A percentile compares a stretch with the other conserved stretches of the same genome.
phyloP scores from a whole-genome alignment of 1,284 basidiomycete species.

The Irpex sp. region DNA sequence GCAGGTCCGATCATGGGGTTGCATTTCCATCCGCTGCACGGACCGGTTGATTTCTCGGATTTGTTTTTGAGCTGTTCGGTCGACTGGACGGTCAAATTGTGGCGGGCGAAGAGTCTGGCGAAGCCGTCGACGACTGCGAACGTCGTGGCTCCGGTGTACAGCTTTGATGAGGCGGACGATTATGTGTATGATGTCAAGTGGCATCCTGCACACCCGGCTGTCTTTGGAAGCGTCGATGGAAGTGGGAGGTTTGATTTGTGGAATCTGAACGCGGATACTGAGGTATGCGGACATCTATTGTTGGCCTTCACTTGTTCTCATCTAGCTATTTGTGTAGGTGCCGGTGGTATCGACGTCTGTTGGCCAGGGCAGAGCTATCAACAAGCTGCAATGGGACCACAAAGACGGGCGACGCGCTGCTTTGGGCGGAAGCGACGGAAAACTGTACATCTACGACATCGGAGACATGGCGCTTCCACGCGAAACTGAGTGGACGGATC shows the following conservation, averaged over 20 bases:
- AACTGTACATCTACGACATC: conserved; percentile 90
- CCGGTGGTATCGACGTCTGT: conserved; percentile 76
- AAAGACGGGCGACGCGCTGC: conserved; percentile 84
- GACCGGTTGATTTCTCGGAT: conserved; percentile 93
- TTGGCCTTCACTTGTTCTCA: not conserved
- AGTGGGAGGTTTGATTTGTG: conserved; percentile 94
- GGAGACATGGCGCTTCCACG: conserved; percentile 84
- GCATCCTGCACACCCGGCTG: conserved; percentile 92
- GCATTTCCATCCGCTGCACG: conserved; percentile 89
- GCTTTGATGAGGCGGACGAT: conserved; percentile 95
- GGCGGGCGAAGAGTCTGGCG: conserved; percentile 74
- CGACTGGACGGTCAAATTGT: conserved; percentile 96
- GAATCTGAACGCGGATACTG: conserved; percentile 93
- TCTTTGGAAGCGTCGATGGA: conserved; percentile 94
- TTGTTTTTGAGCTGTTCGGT: conserved; percentile 89
- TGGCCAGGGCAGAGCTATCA: conserved; percentile 77
- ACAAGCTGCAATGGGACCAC: conserved; percentile 93
- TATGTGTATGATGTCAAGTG: conserved; percentile 99
- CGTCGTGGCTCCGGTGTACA: conserved; percentile 72
- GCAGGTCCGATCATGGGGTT: conserved; percentile 91
- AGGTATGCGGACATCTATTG: conserved; percentile 47
- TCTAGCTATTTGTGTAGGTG: conserved; percentile 44
- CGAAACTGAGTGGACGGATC: conserved; percentile 86
- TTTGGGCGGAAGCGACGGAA: conserved; percentile 89
- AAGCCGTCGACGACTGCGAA: conserved; percentile 57